Conservation (phyloP, 768 basidiomycete genomes). For the Leccinellum albellum region DNA sequence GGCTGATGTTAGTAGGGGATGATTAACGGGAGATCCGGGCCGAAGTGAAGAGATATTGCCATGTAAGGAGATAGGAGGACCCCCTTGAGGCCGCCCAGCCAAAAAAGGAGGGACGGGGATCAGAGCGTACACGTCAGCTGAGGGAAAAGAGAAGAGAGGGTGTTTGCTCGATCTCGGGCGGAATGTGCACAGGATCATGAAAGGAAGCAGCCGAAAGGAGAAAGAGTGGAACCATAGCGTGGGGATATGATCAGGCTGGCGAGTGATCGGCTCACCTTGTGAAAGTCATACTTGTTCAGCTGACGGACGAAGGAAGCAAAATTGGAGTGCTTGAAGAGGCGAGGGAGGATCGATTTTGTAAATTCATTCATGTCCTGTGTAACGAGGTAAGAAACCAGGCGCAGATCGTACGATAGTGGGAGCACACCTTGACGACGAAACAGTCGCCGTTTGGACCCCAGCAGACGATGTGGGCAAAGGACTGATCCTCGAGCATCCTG, state of each 20-base stretch:
- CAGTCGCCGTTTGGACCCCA: slow-evolving; percentile 85
- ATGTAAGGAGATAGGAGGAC: background rate
- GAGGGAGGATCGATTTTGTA: slow-evolving; percentile 84
- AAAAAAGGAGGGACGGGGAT: slow-evolving; percentile 11
- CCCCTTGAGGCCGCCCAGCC: slow-evolving; percentile 11
- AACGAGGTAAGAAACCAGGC: slow-evolving; percentile 10
- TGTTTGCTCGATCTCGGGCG: slow-evolving; percentile 15
- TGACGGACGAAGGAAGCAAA: slow-evolving; percentile 91
- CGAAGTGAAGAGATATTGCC: background rate
- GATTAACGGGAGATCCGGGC: slow-evolving; percentile 1
- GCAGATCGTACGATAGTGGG: background rate
- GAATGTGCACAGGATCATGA: slow-evolving; percentile 7
- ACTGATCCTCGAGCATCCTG: slow-evolving; percentile 85
- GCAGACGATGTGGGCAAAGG: slow-evolving; percentile 68
- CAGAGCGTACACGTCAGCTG: slow-evolving; percentile 1
- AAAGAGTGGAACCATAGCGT: background rate
- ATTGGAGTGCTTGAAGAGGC: slow-evolving; percentile 94
- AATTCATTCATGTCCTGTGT: slow-evolving; percentile 89
- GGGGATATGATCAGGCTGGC: background rate
- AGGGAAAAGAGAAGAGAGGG: slow-evolving; percentile 9
- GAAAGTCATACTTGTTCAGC: slow-evolving; percentile 95
- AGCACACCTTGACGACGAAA: slow-evolving; percentile 78
- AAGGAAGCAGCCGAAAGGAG: slow-evolving; percentile 12
- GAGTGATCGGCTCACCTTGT: slow-evolving; percentile 55
- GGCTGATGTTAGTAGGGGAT: background rate